Base-by-base conservation (phyloP, 306 rosid species). In the Prunus mira region DNA sequence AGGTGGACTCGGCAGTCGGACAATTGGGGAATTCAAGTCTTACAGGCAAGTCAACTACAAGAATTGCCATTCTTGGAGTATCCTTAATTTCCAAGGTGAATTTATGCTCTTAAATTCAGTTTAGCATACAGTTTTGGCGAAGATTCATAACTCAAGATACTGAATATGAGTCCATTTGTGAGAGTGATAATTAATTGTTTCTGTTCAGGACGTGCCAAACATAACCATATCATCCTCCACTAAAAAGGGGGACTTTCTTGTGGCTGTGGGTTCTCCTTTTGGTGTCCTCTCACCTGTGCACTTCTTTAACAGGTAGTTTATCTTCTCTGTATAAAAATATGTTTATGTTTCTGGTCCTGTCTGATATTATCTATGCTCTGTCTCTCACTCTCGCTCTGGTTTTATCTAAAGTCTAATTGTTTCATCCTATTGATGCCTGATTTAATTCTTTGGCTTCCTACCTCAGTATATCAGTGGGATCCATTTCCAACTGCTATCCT, bases 231-330 rank as follows among this genome's bases (percentile, higher is more conserved):
- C 93, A 45, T 83, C 91, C 76, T 84, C 82, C 81, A 83, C 78
- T 81, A 88, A 84, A 78, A 89, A 87, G 83, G 98, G 98, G 70
- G 83, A 87, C 84, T 90, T 88, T 83, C 92, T 90, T 80, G 82
- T 94, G 71, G 93, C 92, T 41, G 87, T 94, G 77, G 98, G 97
- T 79, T 94, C 98, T 82, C 98, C 98, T 69, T 95, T 95, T 86
- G 98, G 98, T 58, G 83, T 95, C 81, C 79, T 95, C 67, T 92
- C 97, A 86, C 95, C 97, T 18, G 61, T 88, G 65, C 98, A 95
- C 81, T 95, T 95, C 88, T 89, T 89, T 79, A 95, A 92, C 89
- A 92, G 97, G 98, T 92, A 81, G 54, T 45, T 57, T 50, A 43
- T 55, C 45, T 74, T 76, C 41, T 73, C 45, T 62, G 25, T 54